Evolutionary conservation across 768 basidiomycete species (phyloP).

Genomic region (Pulveroboletus sp.): DNA sequence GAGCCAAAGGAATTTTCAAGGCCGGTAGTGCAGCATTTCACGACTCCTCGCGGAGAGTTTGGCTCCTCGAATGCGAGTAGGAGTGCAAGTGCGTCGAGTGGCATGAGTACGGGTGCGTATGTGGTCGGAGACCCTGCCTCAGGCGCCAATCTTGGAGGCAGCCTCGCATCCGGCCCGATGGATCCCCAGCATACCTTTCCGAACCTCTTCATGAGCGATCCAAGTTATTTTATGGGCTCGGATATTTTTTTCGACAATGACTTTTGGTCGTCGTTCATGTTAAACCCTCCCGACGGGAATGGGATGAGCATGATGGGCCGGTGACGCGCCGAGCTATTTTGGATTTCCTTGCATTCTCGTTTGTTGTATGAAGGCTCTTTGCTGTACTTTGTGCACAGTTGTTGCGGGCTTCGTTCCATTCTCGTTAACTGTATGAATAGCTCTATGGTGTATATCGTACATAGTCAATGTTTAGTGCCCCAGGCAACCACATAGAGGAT

Average conservation of each 20-base stretch:
- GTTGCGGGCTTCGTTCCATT: too few relatives aligned
- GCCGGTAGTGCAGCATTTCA: conserved; percentile 21
- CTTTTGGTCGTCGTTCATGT: conserved; percentile 42
- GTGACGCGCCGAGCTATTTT: not conserved
- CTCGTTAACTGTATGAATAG: too few relatives aligned
- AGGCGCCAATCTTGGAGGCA: not conserved
- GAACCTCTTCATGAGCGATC: conserved; percentile 23
- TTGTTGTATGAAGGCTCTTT: not conserved
- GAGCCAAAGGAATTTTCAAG: conserved; percentile 17
- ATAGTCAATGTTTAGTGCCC: conserved; percentile 9
- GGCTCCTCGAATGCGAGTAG: conserved; percentile 14
- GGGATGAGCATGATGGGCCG: conserved; percentile 11
- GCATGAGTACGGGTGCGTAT: conserved; percentile 13
- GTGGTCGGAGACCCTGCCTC: conserved; percentile 3
- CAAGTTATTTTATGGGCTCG: conserved; percentile 31
- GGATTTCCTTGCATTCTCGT: too few relatives aligned
- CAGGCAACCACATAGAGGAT: not conserved
- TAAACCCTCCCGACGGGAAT: conserved; percentile 27
- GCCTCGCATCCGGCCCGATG: not conserved
- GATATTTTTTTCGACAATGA: conserved; percentile 40
- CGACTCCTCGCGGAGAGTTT: conserved; percentile 13
- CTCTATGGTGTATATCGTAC: not conserved
- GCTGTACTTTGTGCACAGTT: conserved; percentile 4
- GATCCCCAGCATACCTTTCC: conserved; percentile 21
- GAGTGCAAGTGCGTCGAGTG: conserved; percentile 15